phyloP scores from a whole-genome alignment of 108 stramenopile genomes.

The Phaeodactylum tricornutum region DNA sequence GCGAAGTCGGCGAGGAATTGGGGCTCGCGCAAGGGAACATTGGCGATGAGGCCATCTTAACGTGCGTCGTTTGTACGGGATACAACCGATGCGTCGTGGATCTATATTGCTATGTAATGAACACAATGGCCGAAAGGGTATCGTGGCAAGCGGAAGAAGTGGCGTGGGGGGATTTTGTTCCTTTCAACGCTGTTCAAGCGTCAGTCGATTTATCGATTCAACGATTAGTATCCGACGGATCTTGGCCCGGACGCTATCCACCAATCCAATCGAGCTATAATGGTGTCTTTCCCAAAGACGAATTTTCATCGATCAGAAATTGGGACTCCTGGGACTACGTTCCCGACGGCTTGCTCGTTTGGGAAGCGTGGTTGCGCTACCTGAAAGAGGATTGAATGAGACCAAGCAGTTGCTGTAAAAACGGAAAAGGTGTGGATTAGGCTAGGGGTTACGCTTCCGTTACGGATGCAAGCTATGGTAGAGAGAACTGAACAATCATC shows the following conservation, averaged over 20 bases:
- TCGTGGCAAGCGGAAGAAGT: slow-evolving; percentile 81
- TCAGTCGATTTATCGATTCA: slow-evolving; percentile 46
- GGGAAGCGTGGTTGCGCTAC: slow-evolving; percentile 58
- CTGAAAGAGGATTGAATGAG: no score
- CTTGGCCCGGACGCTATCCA: slow-evolving; percentile 49
- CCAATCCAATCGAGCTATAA: slow-evolving; percentile 10
- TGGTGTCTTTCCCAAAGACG: slow-evolving; percentile 1
- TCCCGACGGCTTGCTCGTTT: slow-evolving; percentile 73
- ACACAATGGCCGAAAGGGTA: slow-evolving; percentile 27
- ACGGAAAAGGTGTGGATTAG: no score
- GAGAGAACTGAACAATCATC: no score
- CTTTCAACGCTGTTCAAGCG: slow-evolving; percentile 34
- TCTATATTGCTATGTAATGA: slow-evolving; percentile 40
- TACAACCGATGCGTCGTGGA: slow-evolving; percentile 77
- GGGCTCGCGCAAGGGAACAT: slow-evolving; percentile 29
- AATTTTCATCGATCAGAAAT: background rate
- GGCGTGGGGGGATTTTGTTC: slow-evolving; percentile 66
- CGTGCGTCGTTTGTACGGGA: slow-evolving; percentile 60
- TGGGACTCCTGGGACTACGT: slow-evolving; percentile 64
- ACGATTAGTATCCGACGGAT: slow-evolving; percentile 17
- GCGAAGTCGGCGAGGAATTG: slow-evolving; percentile 74
- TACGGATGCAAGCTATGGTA: no score
- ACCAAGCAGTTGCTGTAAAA: no score
- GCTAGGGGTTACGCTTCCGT: no score
- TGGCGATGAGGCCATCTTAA: slow-evolving; percentile 20